Conservation (phyloP, 306 rosid species). For the Cicer bijugum region DNA sequence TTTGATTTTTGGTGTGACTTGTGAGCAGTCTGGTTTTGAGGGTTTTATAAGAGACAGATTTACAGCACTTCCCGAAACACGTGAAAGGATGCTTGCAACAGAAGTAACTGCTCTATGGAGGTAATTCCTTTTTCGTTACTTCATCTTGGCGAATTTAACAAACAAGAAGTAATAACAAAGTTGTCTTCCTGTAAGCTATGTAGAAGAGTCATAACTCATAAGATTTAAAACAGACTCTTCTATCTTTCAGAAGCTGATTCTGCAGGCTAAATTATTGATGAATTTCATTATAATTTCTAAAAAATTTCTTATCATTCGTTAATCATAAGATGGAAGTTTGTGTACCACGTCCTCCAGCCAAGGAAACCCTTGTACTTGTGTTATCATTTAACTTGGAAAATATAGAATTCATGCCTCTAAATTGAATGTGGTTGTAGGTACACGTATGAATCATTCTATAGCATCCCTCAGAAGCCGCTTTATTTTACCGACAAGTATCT, state of each 20-base stretch:
- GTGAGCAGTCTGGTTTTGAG: constrained; percentile 92
- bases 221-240: constrained; percentile 15
- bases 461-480: constrained; percentile 64
- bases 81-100: constrained; percentile 88
- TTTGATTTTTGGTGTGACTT: not conserved
- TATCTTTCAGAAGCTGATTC: not conserved
- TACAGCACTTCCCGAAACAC: constrained; percentile 90
- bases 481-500: constrained; percentile 73
- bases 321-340: constrained; percentile 8
- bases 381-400: constrained; percentile 38
- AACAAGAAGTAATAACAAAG: not conserved
- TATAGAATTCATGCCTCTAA: constrained; percentile 29
- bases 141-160: not conserved
- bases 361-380: constrained; percentile 3
- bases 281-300: constrained; percentile 23
- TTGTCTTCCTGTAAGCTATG: constrained; percentile 8
- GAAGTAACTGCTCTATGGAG: constrained; percentile 89
- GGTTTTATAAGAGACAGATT: constrained; percentile 78
- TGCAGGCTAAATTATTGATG: constrained; percentile 16
- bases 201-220: not conserved
- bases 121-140: constrained; percentile 43
- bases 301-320: not conserved
- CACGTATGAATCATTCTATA: constrained; percentile 59
- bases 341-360: not conserved
- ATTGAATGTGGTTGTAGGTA: constrained; percentile 63